Base-by-base conservation (phyloP, 2,329 filamentous ascomycete species). In the Chrysosporium keratinophilum region DNA sequence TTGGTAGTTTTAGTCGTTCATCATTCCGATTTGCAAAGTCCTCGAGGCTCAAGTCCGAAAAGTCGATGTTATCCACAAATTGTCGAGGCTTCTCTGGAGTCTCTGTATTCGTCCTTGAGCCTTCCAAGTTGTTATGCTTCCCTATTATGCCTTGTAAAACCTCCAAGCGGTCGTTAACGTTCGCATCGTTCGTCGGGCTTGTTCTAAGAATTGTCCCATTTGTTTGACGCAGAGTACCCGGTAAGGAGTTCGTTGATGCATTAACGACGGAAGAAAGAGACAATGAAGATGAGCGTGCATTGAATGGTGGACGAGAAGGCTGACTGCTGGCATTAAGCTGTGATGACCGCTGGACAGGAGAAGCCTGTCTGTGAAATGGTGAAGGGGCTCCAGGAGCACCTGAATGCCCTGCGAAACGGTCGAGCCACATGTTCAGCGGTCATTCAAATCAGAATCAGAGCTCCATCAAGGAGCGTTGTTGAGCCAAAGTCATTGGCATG, bases 341-440 rank as follows among this genome's bases (percentile, higher is more conserved):
- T 65, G 79, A 82, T 49, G 85, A 78, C 59, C 80, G 79, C 40
- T 81, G 78, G 28, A 83, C 78, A 46, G 87, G 85, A 58, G 88
- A 89, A 65, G 82, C 85, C 48, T 84, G 75, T 66, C 88, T 82
- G 67, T 78, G 82, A 56, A 77, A 76, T 56, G 82, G 73, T 64
- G 81, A 76, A 53, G 82, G 79, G 55, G 81, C 81, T 58, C 79
- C 77, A 54, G 80, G 76, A 70, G 81, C 74, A 67, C 80, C 82
- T 54, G 83, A 79, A 69, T 85, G 83, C 63, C 79, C 82, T 59
- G 85, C 84, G 60, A 95, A 82, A 68, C 89, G 85, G 74, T 95
- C 89, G 66, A 94, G 82, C 89, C 89, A 95, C 88, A 95, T 95
- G 48, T 54, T 70, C 47, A 43, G 46, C 37, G 37, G 48, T 10